Conservation (phyloP, 2,329 filamentous ascomycete genomes). For the Venturia pyrina region DNA sequence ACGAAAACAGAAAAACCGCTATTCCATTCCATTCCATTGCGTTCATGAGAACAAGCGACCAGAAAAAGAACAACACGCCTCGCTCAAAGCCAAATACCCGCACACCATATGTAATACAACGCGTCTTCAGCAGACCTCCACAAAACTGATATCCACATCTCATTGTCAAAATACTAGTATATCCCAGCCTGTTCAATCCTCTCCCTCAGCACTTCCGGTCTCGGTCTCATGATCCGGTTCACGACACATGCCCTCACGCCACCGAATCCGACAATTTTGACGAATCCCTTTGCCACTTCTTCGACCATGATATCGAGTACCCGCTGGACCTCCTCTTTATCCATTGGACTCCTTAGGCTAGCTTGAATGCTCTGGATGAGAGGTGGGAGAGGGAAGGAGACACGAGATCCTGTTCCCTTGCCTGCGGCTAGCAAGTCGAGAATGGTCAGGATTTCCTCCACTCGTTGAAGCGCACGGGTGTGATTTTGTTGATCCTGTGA, state of each 20-base stretch:
- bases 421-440: conserved; percentile 31
- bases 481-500: conserved; percentile 34
- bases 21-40: too few relatives aligned
- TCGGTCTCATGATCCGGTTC: conserved; percentile 18
- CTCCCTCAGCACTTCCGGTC: conserved; percentile 4
- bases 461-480: conserved; percentile 36
- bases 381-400: conserved; percentile 34
- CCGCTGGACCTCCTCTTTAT: conserved; percentile 33
- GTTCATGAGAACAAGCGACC: too few relatives aligned
- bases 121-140: neutral
- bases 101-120: neutral
- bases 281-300: conserved; percentile 35
- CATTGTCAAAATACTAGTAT: neutral
- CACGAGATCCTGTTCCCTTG: conserved; percentile 19
- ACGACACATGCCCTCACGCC: conserved; percentile 35
- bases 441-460: conserved; percentile 35
- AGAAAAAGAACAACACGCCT: neutral
- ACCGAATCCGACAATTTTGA: conserved; percentile 29
- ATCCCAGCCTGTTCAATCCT: neutral
- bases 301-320: conserved; percentile 31
- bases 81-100: neutral
- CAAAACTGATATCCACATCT: neutral
- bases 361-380: conserved; percentile 34
- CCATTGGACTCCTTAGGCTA: conserved; percentile 36
- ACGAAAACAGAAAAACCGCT: neutral